Percentiles rank a stretch among this genome's conserved stretches.
phyloP scores from a whole-genome alignment of 1,139 yeast species.

The Scheffersomyces illinoinensis region DNA sequence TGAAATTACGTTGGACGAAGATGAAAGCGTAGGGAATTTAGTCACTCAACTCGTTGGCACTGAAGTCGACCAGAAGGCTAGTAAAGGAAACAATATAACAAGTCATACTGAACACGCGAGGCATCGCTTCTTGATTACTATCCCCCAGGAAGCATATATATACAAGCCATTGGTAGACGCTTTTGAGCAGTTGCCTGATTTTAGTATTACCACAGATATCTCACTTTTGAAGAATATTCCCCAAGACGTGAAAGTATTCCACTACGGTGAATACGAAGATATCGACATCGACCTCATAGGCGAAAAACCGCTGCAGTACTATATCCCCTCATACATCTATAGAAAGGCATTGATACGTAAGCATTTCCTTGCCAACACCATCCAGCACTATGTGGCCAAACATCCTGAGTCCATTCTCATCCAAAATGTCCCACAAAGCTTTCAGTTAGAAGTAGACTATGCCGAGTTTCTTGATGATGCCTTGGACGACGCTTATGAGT shows the following conservation, averaged over 20 bases:
- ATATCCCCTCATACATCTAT: constrained; percentile 79
- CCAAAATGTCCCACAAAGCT: constrained; percentile 70
- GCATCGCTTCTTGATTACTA: constrained; percentile 28
- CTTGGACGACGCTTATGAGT: constrained; percentile 86
- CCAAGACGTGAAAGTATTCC: constrained; percentile 47
- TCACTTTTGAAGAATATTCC: constrained; percentile 21
- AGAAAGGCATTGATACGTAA: constrained; percentile 87
- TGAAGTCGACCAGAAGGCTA: not conserved
- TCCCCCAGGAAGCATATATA: constrained; percentile 51
- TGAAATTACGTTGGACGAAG: constrained; percentile 44
- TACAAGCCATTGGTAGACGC: constrained; percentile 54
- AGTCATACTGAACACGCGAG: not conserved
- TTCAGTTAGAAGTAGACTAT: constrained; percentile 85
- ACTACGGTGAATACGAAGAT: constrained; percentile 89
- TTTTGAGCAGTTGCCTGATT: constrained; percentile 28
- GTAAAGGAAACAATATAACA: not conserved
- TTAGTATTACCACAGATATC: constrained; percentile 27
- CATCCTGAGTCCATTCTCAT: constrained; percentile 66
- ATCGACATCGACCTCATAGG: constrained; percentile 68
- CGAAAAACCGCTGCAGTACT: constrained; percentile 45
- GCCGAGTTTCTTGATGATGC: constrained; percentile 96
- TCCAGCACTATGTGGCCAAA: constrained; percentile 71
- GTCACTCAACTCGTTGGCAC: not conserved
- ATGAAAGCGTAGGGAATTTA: not conserved
- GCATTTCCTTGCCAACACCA: constrained; percentile 81